These are phyloP conservation scores for Cystobasidium tubakii DNA, from an alignment of 768 basidiomycete genomes.

Conservation along the genomic window DNA sequence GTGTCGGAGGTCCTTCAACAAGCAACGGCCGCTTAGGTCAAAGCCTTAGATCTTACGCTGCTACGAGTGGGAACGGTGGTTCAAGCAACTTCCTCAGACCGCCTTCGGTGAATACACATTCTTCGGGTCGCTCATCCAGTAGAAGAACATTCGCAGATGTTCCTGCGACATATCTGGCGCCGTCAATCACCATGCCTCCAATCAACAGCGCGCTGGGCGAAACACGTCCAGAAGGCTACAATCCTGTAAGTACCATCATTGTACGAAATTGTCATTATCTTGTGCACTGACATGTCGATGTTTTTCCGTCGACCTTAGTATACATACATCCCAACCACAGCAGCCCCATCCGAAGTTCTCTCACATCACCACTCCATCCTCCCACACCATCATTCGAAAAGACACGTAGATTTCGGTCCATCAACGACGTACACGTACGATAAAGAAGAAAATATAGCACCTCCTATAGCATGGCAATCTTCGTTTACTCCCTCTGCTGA, in stretches of 20 bases:
- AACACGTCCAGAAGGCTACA: slow-evolving; percentile 10
- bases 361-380: neutral
- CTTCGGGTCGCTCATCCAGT: slow-evolving; percentile 1
- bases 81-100: neutral
- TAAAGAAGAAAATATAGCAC: slow-evolving; percentile 8
- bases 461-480: slow-evolving; percentile 29
- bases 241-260: slow-evolving; percentile 13
- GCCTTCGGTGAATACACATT: neutral
- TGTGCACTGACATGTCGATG: no score
- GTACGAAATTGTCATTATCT: no score
- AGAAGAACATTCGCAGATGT: slow-evolving; percentile 14
- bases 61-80: neutral
- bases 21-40: neutral
- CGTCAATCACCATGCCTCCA: slow-evolving; percentile 30
- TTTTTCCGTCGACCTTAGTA: no score
- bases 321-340: slow-evolving; percentile 30
- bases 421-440: slow-evolving; percentile 10
- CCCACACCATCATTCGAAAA: neutral
- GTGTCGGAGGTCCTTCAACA: neutral
- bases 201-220: neutral
- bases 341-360: slow-evolving; percentile 12
- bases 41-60: neutral
- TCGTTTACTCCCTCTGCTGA: slow-evolving; percentile 34
- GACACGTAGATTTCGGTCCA: slow-evolving; percentile 19
- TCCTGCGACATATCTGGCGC: slow-evolving; percentile 21